Conservation (phyloP, 257 asterid genomes). For the Scutellaria barbata region DNA sequence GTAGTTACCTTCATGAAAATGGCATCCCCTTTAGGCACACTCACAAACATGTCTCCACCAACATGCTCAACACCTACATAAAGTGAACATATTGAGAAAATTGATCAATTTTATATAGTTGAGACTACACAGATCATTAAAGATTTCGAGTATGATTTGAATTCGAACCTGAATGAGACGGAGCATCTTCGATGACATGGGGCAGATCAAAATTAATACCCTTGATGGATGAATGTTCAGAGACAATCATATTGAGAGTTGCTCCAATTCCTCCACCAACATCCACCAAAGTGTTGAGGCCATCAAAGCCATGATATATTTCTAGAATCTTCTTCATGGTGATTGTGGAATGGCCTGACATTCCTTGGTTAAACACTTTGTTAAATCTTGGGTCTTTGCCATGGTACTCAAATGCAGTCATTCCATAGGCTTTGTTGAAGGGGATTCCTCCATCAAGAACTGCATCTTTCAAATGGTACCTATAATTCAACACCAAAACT, state of each 20-base stretch:
- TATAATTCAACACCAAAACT: slow-evolving; percentile 4
- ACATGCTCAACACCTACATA: slow-evolving; percentile 73
- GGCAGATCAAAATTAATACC: slow-evolving; percentile 86
- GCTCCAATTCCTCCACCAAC: slow-evolving; percentile 95
- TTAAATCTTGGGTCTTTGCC: slow-evolving; percentile 82
- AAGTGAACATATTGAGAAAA: neutral
- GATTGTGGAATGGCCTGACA: slow-evolving; percentile 76
- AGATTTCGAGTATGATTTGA: no score
- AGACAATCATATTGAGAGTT: slow-evolving; percentile 66
- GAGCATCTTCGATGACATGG: slow-evolving; percentile 79
- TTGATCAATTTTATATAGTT: neutral
- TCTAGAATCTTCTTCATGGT: slow-evolving; percentile 77
- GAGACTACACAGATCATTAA: no score
- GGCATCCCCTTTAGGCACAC: slow-evolving; percentile 51
- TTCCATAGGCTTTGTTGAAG: slow-evolving; percentile 83
- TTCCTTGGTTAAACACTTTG: slow-evolving; percentile 77
- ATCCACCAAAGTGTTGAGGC: slow-evolving; percentile 74
- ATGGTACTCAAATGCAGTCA: slow-evolving; percentile 79
- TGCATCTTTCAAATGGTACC: slow-evolving; percentile 88
- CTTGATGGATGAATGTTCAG: slow-evolving; percentile 64
- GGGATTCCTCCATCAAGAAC: slow-evolving; percentile 91
- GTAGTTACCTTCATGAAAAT: slow-evolving; percentile 83
- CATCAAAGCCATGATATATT: slow-evolving; percentile 66
- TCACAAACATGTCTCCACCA: slow-evolving; percentile 95
- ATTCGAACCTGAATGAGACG: slow-evolving; percentile 57